Evolutionary conservation across 2,329 filamentous ascomycete genomes (phyloP), one percentile per base, ranked within the genome.

Genomic region (Aureobasidium musti): DNA sequence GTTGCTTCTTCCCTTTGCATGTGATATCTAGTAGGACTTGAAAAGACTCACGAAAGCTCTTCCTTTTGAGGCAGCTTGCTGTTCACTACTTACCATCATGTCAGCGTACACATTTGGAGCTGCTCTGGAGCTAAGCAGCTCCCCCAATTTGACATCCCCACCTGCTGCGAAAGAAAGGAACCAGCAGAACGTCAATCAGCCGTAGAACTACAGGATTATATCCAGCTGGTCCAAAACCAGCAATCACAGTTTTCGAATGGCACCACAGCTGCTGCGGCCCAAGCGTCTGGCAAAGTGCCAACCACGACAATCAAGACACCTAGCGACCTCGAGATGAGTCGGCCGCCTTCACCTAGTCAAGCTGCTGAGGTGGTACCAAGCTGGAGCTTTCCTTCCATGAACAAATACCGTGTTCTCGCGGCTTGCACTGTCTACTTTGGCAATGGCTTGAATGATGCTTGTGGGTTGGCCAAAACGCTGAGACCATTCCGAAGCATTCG

Each of bases 381-480:
- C 68, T 83, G 86, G 67, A 87, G 82, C 69, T 81, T 86, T 67
- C 79, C 79, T 4, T 68, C 82, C 13, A 90, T 87, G 84, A 93
- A 92, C 75, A 87, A 86, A 68, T 93, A 84, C 78, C 82, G 91
- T 39, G 80, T 93, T 30, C 74, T 88, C 11, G 83, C 86, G 13
- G 82, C 84, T 17, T 91, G 89, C 70, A 73, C 90, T 50, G 84
- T 88, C 68, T 89, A 85, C 67, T 83, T 95, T 68, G 82, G 83
- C 2, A 88, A 89, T 71, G 92, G 91, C 0, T 78, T 95, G 67
- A 91, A 86, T 71, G 92, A 96, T 60, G 69, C 69, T 71, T 63
- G 67, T 68, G 33, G 23, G 65, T 28, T 17, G 8, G 1, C 50
- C 2, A 0, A 28, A 10, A 7, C 39, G 52, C n/a, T 2, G 13